Percentiles rank a stretch among this genome's conserved stretches.
Conservation (phyloP, 495 filamentous ascomycete genomes). For the Neurospora pannonica region DNA sequence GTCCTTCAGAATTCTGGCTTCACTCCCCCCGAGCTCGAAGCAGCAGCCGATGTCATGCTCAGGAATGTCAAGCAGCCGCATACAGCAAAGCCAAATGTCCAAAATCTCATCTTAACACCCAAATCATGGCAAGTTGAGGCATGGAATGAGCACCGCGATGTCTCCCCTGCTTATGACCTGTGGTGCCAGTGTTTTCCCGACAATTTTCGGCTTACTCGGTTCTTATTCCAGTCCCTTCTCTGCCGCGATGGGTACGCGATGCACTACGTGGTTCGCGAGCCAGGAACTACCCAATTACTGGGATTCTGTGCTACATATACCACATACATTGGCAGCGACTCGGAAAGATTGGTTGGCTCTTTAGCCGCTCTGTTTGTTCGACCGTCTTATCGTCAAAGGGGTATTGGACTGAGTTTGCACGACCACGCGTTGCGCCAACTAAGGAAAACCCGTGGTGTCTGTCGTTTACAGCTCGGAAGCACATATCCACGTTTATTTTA, state of each 20-base stretch:
- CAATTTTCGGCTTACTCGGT: slow-evolving; percentile 33
- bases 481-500: slow-evolving; percentile 53
- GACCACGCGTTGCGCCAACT: slow-evolving; percentile 44
- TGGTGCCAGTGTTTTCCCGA: slow-evolving; percentile 42
- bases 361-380: slow-evolving; percentile 50
- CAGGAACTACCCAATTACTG: slow-evolving; percentile 37
- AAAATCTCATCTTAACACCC: slow-evolving; percentile 29
- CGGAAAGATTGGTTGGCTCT: slow-evolving; percentile 47
- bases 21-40: slow-evolving; percentile 40
- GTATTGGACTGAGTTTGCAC: slow-evolving; percentile 49
- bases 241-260: slow-evolving; percentile 50
- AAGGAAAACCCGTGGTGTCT: slow-evolving; percentile 42
- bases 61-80: slow-evolving; percentile 16
- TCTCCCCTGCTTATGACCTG: slow-evolving; percentile 32
- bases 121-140: slow-evolving; percentile 38
- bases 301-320: slow-evolving; percentile 54
- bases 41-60: slow-evolving; percentile 47
- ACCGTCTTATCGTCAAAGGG: slow-evolving; percentile 40
- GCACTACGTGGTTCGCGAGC: slow-evolving; percentile 52
- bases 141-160: slow-evolving; percentile 35
- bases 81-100: slow-evolving; percentile 16
- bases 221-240: slow-evolving; percentile 43
- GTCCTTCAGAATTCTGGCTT: slow-evolving; percentile 40
- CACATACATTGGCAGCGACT: slow-evolving; percentile 42
- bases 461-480: slow-evolving; percentile 48